Evolutionary conservation across 805 yeast species (phyloP).

Genomic region (Teunomyces tritomae): DNA sequence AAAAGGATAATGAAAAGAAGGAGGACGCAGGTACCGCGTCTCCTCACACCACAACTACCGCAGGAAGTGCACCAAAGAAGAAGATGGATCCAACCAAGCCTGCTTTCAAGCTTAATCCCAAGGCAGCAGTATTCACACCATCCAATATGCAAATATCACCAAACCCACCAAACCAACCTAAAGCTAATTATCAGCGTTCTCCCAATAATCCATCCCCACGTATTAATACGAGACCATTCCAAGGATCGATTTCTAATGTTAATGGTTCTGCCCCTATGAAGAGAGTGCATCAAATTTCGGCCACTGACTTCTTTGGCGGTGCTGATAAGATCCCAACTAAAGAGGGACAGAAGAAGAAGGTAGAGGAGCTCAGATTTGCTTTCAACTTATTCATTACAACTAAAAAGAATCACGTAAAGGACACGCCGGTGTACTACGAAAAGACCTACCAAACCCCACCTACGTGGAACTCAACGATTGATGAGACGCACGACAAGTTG

Average conservation of each 20-base stretch:
- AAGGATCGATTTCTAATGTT: conserved; percentile 18
- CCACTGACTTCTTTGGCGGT: conserved; percentile 44
- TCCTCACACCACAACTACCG: neutral
- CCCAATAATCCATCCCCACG: conserved; percentile 36
- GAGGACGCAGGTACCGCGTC: conserved; percentile 5
- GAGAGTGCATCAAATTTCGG: conserved; percentile 34
- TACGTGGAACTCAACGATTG: conserved; percentile 65
- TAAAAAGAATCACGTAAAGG: conserved; percentile 29
- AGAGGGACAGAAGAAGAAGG: conserved; percentile 32
- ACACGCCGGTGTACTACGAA: conserved; percentile 41
- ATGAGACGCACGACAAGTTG: conserved; percentile 51
- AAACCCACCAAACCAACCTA: conserved; percentile 16
- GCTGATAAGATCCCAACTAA: conserved; percentile 36
- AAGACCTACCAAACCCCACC: conserved; percentile 73
- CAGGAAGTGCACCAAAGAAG: conserved; percentile 29
- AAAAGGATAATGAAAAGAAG: conserved; percentile 11
- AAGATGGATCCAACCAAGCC: conserved; percentile 58
- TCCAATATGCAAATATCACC: conserved; percentile 27
- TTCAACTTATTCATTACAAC: conserved; percentile 56
- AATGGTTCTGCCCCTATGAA: conserved; percentile 4
- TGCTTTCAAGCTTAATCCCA: conserved; percentile 67
- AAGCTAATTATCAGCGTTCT: conserved; percentile 19
- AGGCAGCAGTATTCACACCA: conserved; percentile 66
- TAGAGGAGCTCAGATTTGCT: conserved; percentile 35
- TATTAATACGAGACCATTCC: conserved; percentile 31